Conservation (phyloP, 352 stramenopile genomes). For the Halophytophthora polymorphica region DNA sequence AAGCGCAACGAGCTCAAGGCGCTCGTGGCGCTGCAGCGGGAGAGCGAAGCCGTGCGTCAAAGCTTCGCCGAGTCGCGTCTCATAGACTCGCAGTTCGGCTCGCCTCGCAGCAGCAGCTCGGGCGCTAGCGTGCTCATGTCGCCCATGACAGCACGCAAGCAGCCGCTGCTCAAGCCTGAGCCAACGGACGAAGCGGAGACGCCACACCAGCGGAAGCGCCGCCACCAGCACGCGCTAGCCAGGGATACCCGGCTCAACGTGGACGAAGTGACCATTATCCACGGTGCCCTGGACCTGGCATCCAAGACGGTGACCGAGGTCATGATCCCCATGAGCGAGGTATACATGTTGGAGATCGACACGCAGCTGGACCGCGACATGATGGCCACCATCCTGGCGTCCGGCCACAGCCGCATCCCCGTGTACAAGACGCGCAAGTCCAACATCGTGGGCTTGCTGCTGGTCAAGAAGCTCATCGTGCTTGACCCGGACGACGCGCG, state of each 20-base stretch:
- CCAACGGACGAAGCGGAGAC: conserved; percentile 16
- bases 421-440: conserved; percentile 74
- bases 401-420: conserved; percentile 87
- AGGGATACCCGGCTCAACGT: conserved; percentile 51
- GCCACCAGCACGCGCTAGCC: conserved; percentile 28
- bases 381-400: conserved; percentile 83
- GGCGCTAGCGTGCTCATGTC: conserved; percentile 24
- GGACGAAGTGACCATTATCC: conserved; percentile 92
- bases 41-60: conserved; percentile 42
- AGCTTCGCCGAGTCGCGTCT: conserved; percentile 29
- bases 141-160: conserved; percentile 16
- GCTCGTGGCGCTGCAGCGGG: conserved; percentile 74
- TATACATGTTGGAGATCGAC: conserved; percentile 84
- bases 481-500: conserved; percentile 77
- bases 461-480: conserved; percentile 90
- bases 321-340: conserved; percentile 81
- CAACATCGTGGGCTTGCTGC: conserved; percentile 82
- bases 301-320: conserved; percentile 83
- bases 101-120: conserved; percentile 6
- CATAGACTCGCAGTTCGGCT: conserved; percentile 1
- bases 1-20: conserved; percentile 90
- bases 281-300: conserved; percentile 88
- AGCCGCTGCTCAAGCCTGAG: conserved; percentile 24
- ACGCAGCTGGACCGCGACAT: conserved; percentile 69
- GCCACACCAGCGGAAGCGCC: conserved; percentile 13